These are phyloP conservation scores for Pseudogymnoascus sp. DNA, from an alignment of 2,329 filamentous ascomycete species.

Conservation along the genomic window DNA sequence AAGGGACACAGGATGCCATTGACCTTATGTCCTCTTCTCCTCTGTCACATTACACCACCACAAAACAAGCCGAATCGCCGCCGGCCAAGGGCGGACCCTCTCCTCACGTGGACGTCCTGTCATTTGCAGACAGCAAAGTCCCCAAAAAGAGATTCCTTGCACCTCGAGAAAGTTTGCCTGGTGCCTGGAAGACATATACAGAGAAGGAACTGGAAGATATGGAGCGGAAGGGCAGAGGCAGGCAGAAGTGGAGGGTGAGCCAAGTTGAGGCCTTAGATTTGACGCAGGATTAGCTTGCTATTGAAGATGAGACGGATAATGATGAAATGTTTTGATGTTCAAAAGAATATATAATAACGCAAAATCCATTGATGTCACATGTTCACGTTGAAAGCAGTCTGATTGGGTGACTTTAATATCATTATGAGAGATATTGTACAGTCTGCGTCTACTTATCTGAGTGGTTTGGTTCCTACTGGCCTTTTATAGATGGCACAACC, in stretches of 20 bases:
- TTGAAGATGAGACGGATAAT: not conserved
- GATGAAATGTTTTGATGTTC: not conserved
- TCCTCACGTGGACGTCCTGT: not conserved
- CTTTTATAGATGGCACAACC: slow-evolving; percentile 4
- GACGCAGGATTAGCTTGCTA: slow-evolving; percentile 8
- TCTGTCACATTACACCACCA: not conserved
- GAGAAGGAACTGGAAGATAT: slow-evolving; percentile 14
- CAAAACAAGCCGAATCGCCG: not conserved
- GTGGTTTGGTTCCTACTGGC: slow-evolving; percentile 1
- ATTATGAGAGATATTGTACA: slow-evolving; percentile 2
- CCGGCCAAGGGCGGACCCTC: not conserved
- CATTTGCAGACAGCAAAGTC: not conserved
- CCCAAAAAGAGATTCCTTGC: slow-evolving; percentile 22
- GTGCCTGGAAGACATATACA: slow-evolving; percentile 27
- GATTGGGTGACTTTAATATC: not conserved
- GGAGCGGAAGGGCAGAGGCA: not conserved
- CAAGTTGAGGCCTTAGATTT: slow-evolving; percentile 24
- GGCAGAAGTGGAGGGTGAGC: slow-evolving; percentile 18
- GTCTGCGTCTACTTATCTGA: not conserved
- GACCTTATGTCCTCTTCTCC: not conserved
- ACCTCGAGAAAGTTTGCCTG: slow-evolving; percentile 29
- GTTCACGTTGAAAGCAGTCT: not conserved
- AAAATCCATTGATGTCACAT: not conserved
- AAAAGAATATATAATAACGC: not conserved
- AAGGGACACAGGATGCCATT: not conserved